These are phyloP conservation scores for Beauveria australis DNA, from an alignment of 2,329 filamentous ascomycete genomes.

Conservation along the genomic window DNA sequence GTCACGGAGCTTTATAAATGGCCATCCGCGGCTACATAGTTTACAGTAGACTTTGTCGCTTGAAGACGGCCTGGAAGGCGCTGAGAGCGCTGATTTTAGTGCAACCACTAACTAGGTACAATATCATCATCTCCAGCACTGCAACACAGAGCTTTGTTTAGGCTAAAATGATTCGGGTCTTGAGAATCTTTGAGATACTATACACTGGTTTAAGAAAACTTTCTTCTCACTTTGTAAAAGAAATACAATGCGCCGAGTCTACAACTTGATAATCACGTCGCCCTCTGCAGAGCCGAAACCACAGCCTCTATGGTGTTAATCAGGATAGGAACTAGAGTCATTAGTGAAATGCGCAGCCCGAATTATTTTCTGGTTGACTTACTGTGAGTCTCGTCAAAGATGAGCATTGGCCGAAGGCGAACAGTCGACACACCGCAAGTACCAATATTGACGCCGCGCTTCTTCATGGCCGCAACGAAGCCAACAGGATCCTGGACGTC, in stretches of 20 bases:
- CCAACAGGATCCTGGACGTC: conserved; percentile 63
- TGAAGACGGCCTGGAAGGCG: neutral
- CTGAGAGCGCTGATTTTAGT: too few species aligned
- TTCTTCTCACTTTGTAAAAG: too few species aligned
- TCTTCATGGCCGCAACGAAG: conserved; percentile 64
- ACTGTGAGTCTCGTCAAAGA: conserved; percentile 35
- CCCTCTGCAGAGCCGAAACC: conserved; percentile 17
- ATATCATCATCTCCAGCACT: too few species aligned
- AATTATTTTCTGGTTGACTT: neutral
- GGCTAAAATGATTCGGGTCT: neutral
- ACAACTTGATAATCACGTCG: neutral
- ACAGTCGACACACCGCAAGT: conserved; percentile 65
- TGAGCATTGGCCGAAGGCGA: conserved; percentile 68
- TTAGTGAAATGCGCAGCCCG: neutral
- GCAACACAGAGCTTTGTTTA: neutral
- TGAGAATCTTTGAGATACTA: neutral
- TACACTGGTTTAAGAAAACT: neutral
- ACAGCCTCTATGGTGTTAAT: conserved; percentile 23
- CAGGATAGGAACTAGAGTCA: conserved; percentile 16
- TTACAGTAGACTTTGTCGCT: neutral
- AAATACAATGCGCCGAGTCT: neutral
- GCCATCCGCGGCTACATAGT: too few species aligned
- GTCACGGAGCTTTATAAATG: neutral
- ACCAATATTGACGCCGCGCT: conserved; percentile 67
- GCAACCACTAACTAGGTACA: too few species aligned